These are phyloP conservation scores for Syncephalastrum monosporum DNA, from an alignment of 371 early-diverging fungal species.

Conservation along the genomic window DNA sequence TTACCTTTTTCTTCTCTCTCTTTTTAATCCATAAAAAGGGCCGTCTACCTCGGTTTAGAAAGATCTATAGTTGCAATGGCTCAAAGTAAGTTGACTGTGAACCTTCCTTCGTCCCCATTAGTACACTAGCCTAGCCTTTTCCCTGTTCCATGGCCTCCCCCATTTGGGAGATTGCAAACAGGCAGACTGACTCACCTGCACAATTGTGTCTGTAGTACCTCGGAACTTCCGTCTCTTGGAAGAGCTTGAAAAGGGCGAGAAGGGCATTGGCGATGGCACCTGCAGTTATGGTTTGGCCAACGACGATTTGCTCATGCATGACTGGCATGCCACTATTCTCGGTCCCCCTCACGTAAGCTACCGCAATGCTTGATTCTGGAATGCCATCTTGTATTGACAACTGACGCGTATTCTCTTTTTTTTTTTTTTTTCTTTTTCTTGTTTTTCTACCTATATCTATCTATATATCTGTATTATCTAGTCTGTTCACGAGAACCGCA, in stretches of 20 bases:
- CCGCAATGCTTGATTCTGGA: background rate
- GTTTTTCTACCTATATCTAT: background rate
- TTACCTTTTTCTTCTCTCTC: too few relatives aligned
- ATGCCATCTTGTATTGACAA: too few relatives aligned
- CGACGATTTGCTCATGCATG: conserved; percentile 76
- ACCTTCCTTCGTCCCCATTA: too few relatives aligned
- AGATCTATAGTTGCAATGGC: too few relatives aligned
- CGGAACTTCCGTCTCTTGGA: conserved; percentile 95
- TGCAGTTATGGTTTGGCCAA: conserved; percentile 92
- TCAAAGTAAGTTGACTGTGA: too few relatives aligned
- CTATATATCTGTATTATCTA: conserved; percentile 38
- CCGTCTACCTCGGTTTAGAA: too few relatives aligned
- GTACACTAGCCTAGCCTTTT: too few relatives aligned
- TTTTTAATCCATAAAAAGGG: too few relatives aligned
- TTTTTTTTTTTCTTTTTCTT: background rate
- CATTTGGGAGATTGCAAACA: too few relatives aligned
- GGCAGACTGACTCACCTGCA: too few relatives aligned
- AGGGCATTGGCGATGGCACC: conserved; percentile 94
- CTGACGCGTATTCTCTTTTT: background rate
- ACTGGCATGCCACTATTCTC: conserved; percentile 96
- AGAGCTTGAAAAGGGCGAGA: conserved; percentile 97
- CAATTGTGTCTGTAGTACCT: conserved; percentile 63
- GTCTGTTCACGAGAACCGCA: conserved; percentile 94
- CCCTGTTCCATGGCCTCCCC: too few relatives aligned
- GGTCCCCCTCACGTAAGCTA: conserved; percentile 87